Percentiles rank a stretch among this genome's conserved stretches.
Conservation (phyloP, 2,329 filamentous ascomycete genomes). For the Alternaria triticimaculans region DNA sequence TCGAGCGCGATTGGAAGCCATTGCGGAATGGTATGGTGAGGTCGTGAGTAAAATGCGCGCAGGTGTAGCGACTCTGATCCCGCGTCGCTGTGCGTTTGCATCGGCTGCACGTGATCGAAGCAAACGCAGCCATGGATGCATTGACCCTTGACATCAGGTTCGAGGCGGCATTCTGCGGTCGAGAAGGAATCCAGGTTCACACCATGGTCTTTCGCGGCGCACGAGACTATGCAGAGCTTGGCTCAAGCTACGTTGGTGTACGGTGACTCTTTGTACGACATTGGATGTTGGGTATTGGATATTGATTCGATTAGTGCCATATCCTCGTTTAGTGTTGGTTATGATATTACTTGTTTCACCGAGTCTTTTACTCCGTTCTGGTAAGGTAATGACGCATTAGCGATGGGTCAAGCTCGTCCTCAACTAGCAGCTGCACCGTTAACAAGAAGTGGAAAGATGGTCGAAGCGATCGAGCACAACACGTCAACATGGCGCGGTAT, state of each 20-base stretch:
- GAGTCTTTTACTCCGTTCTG: neutral
- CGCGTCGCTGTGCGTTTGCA: neutral
- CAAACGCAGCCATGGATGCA: neutral
- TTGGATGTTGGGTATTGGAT: neutral
- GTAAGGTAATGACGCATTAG: neutral
- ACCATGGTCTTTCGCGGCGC: neutral
- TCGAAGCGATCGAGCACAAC: neutral
- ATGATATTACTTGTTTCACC: neutral
- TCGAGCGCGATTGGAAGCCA: neutral
- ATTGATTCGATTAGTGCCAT: neutral
- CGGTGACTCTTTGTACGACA: neutral
- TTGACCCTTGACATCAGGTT: neutral
- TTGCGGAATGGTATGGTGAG: neutral
- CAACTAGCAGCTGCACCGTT: neutral
- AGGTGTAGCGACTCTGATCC: neutral
- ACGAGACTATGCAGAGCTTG: neutral
- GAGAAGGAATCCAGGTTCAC: neutral
- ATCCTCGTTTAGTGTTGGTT: neutral
- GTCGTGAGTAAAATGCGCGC: neutral
- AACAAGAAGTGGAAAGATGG: neutral
- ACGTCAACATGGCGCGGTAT: neutral
- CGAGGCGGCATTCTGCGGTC: neutral
- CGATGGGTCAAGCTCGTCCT: neutral
- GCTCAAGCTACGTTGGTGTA: neutral
- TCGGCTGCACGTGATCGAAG: neutral